Evolutionary conservation across 768 basidiomycete species (phyloP).

Genomic region (Leucocoprinus leucothites): DNA sequence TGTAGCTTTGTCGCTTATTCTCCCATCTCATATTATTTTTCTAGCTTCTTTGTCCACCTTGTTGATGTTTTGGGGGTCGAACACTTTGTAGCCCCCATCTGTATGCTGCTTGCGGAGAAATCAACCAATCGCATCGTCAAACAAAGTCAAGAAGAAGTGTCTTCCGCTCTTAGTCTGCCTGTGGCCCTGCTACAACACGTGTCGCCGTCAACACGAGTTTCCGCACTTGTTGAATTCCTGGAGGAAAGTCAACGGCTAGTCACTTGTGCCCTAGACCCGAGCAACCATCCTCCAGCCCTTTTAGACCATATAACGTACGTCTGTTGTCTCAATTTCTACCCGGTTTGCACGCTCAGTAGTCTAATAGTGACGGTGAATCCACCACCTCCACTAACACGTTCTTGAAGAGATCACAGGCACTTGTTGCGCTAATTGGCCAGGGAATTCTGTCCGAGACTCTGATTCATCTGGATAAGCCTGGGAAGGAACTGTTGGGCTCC

Average conservation of each 20-base stretch:
- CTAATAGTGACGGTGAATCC: slow-evolving; percentile 60
- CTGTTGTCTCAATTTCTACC: not conserved
- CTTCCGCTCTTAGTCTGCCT: slow-evolving; percentile 60
- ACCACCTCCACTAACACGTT: slow-evolving; percentile 39
- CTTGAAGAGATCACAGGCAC: slow-evolving; percentile 63
- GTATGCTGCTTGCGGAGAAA: slow-evolving; percentile 84
- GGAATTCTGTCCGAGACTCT: slow-evolving; percentile 38
- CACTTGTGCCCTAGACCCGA: slow-evolving; percentile 35
- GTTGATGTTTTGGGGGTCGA: slow-evolving; percentile 75
- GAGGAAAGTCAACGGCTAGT: slow-evolving; percentile 64
- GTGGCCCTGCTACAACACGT: slow-evolving; percentile 61
- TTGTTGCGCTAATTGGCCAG: slow-evolving; percentile 61
- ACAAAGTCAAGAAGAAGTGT: slow-evolving; percentile 57
- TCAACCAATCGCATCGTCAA: slow-evolving; percentile 65
- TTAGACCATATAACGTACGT: slow-evolving; percentile 57
- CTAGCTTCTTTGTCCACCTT: slow-evolving; percentile 87
- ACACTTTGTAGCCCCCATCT: slow-evolving; percentile 80
- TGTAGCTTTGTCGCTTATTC: not conserved
- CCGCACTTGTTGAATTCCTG: slow-evolving; percentile 66
- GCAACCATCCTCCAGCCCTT: slow-evolving; percentile 40
- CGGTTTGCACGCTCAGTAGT: not conserved
- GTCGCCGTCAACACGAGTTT: slow-evolving; percentile 42
- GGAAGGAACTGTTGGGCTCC: slow-evolving; percentile 31
- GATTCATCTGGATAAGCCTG: slow-evolving; percentile 12
- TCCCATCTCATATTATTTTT: slow-evolving; percentile 1